phyloP scores from a whole-genome alignment of 129 eudicot genomes.

The Escallonia rubra region DNA sequence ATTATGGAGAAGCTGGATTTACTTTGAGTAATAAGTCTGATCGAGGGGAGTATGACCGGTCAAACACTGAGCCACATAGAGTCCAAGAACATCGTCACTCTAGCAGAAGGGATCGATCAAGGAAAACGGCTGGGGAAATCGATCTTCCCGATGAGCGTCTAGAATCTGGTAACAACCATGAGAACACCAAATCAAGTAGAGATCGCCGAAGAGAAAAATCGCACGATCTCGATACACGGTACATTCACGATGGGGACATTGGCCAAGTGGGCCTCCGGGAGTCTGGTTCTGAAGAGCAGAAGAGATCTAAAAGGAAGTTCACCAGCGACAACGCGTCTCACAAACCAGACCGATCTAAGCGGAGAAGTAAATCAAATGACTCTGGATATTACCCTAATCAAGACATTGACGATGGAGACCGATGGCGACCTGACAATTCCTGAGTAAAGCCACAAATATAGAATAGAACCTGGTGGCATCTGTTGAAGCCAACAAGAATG shows the following conservation, averaged over 20 bases:
- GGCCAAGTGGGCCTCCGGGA: slow-evolving; percentile 14
- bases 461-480: background rate
- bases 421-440: slow-evolving; percentile 39
- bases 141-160: background rate
- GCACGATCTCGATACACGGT: slow-evolving; percentile 13
- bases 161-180: background rate
- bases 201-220: slow-evolving; percentile 21
- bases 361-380: slow-evolving; percentile 18
- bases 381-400: slow-evolving; percentile 5
- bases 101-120: slow-evolving; percentile 8
- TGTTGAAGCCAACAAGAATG: background rate
- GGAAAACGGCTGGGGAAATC: slow-evolving; percentile 10
- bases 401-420: slow-evolving; percentile 26
- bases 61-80: slow-evolving; percentile 7
- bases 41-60: slow-evolving; percentile 3
- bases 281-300: slow-evolving; percentile 12
- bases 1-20: slow-evolving; percentile 11
- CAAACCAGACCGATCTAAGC: background rate
- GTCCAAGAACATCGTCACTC: slow-evolving; percentile 2
- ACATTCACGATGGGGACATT: slow-evolving; percentile 9
- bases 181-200: background rate
- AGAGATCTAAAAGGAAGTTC: slow-evolving; percentile 20
- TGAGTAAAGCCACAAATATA: background rate
- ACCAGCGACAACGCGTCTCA: slow-evolving; percentile 5
- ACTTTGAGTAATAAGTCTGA: background rate